Evolutionary conservation across 106 monocot genomes (phyloP), one percentile per base, ranked within the genome.

Genomic region (Dactylorhiza incarnata): DNA sequence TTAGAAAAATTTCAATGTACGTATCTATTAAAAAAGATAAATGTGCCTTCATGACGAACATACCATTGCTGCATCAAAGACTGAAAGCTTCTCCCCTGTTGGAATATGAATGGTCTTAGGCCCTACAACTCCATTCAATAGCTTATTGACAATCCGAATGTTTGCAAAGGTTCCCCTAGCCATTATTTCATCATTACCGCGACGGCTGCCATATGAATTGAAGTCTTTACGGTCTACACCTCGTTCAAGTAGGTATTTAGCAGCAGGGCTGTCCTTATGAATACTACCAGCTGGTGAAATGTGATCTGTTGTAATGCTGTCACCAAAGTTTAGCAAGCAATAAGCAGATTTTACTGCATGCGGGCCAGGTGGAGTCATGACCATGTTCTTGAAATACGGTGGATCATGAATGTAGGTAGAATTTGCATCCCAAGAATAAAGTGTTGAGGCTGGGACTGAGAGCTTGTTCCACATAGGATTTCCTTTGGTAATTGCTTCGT

Each of bases 111-210:
- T 81, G 20, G 89, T 93, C 76, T 89, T 93, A 59, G 93, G 89
- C 24, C 93, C 93, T 49, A 87, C 93, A 76, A 90, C 93, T 50
- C 93, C 93, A 29, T 86, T 88, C 80, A 94, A 76, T 7, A 88
- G 80, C 72, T 94, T 94, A 76, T 94, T 90, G 16, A 94, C 90
- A 61, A 94, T 12, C 25, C 90, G 87, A 65, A 94, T 94, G 63
- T 94, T 94, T n/a, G 93, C 90, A 84, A 94, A 94, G 7, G 91
- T 91, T 74, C 91, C 90, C 74, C 90, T 85, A 17, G 87, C 85
- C 90, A 90, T 90, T 69, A 87, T 59, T 75, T 90, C 87, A 84
- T 90, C 93, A 78, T 94, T 94, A 2, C 93, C 93, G 63, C 93
- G 87, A 47, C 93, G 87, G 63, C 93, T 90, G 0, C 93, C 93